These are phyloP conservation scores for Mayamaea pseudoterrestris DNA, from an alignment of 108 stramenopile species.

Conservation along the genomic window DNA sequence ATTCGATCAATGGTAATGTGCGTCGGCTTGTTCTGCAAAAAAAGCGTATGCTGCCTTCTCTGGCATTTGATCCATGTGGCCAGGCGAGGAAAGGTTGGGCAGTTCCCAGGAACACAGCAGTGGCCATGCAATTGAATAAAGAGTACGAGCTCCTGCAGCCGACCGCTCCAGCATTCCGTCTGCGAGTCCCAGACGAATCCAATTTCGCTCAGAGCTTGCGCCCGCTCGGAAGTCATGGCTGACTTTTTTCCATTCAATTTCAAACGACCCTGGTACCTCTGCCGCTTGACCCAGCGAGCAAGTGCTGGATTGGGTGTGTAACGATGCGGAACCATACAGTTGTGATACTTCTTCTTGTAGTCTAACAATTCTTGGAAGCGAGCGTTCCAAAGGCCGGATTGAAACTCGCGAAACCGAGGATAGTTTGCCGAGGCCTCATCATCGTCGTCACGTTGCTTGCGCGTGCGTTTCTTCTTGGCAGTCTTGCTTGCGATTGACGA, in stretches of 20 bases:
- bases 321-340: conserved; percentile 44
- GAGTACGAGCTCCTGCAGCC: conserved; percentile 23
- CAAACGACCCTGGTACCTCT: conserved; percentile 45
- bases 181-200: conserved; percentile 52
- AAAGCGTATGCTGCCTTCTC: background rate
- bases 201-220: conserved; percentile 22
- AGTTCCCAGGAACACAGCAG: conserved; percentile 39
- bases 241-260: conserved; percentile 19
- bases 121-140: conserved; percentile 29
- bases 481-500: too few relatives aligned
- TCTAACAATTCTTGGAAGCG: conserved; percentile 25
- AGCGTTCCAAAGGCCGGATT: conserved; percentile 43
- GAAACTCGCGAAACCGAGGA: too few relatives aligned
- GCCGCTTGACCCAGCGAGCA: conserved; percentile 35
- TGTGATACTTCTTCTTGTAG: conserved; percentile 24
- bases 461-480: too few relatives aligned
- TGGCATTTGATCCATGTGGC: conserved; percentile 44
- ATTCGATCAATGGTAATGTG: background rate
- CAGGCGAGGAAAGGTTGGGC: conserved; percentile 22
- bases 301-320: conserved; percentile 22
- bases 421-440: too few relatives aligned
- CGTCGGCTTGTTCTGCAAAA: background rate
- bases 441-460: too few relatives aligned
- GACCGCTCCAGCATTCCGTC: conserved; percentile 38
- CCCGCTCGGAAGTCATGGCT: conserved; percentile 22